phyloP scores from a whole-genome alignment of 441 rosid species.

The Capsella rubella region DNA sequence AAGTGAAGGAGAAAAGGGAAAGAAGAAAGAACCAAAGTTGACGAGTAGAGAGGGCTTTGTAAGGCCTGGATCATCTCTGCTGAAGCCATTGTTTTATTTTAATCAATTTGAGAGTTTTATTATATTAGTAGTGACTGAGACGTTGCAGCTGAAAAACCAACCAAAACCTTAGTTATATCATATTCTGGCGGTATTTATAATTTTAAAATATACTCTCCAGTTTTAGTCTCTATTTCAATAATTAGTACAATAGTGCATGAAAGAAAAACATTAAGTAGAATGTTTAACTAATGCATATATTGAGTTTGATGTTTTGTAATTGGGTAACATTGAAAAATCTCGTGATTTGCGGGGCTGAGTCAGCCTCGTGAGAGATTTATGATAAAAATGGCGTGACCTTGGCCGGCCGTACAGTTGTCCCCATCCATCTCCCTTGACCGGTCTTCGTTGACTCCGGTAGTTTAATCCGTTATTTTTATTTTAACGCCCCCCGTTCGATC shows the following conservation, averaged over 20 bases:
- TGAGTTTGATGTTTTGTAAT: too few relatives aligned
- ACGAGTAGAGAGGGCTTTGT: conserved; percentile 38
- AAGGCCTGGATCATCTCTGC: conserved; percentile 42
- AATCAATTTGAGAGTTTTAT: conserved; percentile 27
- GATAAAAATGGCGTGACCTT: conserved; percentile 24
- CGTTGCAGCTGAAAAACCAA: conserved; percentile 44
- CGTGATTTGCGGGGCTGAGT: conserved; percentile 41
- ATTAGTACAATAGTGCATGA: too few relatives aligned
- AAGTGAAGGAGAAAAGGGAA: conserved; percentile 37
- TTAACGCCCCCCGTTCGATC: conserved; percentile 24
- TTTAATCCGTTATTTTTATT: conserved; percentile 5
- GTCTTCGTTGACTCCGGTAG: conserved; percentile 37
- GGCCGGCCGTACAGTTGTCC: conserved; percentile 47
- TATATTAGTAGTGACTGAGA: conserved; percentile 39
- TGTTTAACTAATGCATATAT: too few relatives aligned
- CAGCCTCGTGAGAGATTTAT: conserved; percentile 30
- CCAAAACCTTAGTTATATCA: not conserved
- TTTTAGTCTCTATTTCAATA: too few relatives aligned
- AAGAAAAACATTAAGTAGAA: too few relatives aligned
- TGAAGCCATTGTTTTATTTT: conserved; percentile 10
- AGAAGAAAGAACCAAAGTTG: conserved; percentile 53
- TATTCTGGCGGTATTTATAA: conserved; percentile 32
- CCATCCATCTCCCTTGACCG: conserved; percentile 11
- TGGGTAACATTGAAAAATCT: not conserved
- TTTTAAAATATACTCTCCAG: not conserved